phyloP scores from a whole-genome alignment of 176 grass and related monocot species.

The Cocos nucifera region DNA sequence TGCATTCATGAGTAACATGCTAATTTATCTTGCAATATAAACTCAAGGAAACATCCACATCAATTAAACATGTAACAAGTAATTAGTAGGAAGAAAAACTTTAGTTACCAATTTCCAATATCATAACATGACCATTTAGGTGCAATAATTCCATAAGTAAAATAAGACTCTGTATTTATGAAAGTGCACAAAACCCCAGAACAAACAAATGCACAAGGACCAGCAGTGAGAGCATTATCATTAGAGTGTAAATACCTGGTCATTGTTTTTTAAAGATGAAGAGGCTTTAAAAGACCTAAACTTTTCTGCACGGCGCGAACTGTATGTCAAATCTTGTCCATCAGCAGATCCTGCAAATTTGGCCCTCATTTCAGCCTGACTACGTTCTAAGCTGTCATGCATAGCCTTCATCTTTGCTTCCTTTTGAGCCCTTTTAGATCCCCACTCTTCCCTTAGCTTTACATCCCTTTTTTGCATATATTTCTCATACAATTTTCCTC shows the following conservation, averaged over 20 bases:
- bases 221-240: neutral
- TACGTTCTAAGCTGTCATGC: conserved; percentile 73
- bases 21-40: too few species aligned
- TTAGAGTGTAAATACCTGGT: conserved; percentile 8
- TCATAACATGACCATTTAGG: too few species aligned
- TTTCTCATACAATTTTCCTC: conserved; percentile 92
- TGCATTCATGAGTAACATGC: too few species aligned
- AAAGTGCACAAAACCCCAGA: too few species aligned
- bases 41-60: too few species aligned
- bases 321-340: conserved; percentile 25
- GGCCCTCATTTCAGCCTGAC: conserved; percentile 67
- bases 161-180: too few species aligned
- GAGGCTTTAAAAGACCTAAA: conserved; percentile 30
- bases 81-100: too few species aligned
- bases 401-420: conserved; percentile 83
- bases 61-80: too few species aligned
- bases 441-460: conserved; percentile 85
- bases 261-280: conserved; percentile 45
- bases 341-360: conserved; percentile 52
- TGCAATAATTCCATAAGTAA: too few species aligned
- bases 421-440: conserved; percentile 57
- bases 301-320: conserved; percentile 32
- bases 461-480: conserved; percentile 87
- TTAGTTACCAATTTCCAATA: too few species aligned
- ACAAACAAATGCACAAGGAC: neutral